phyloP scores from a whole-genome alignment of 306 rosid genomes.

The Amphicarpaea edgeworthii region DNA sequence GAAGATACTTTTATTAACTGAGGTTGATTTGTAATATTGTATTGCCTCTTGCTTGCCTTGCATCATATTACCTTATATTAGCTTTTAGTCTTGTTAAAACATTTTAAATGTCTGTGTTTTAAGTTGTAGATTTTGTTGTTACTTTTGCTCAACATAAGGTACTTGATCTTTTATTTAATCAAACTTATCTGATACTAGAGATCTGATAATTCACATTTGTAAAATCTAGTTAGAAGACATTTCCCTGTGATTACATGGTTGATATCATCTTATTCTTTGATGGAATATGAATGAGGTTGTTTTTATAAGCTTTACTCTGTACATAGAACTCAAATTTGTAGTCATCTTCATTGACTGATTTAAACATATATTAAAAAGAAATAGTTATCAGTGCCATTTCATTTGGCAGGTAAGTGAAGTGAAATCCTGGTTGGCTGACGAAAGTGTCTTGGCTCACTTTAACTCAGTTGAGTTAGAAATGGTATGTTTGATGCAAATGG shows the following conservation, averaged over 20 bases:
- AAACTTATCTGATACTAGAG: slow-evolving; percentile 29
- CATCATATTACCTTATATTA: slow-evolving; percentile 21
- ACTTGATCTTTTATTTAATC: slow-evolving; percentile 41
- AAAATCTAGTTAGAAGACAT: slow-evolving; percentile 32
- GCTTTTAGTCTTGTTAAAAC: slow-evolving; percentile 29
- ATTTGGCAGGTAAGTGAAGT: slow-evolving; percentile 64
- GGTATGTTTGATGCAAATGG: slow-evolving; percentile 59
- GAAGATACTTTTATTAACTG: slow-evolving; percentile 24
- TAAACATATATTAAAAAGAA: slow-evolving; percentile 14
- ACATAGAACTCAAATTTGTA: slow-evolving; percentile 30
- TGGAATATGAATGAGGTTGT: slow-evolving; percentile 33
- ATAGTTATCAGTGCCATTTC: slow-evolving; percentile 43
- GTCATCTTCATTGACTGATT: slow-evolving; percentile 27
- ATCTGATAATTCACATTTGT: slow-evolving; percentile 18
- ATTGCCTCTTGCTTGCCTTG: slow-evolving; percentile 17
- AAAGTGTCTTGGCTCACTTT: slow-evolving; percentile 72
- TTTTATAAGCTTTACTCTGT: slow-evolving; percentile 25
- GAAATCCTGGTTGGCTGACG: slow-evolving; percentile 87
- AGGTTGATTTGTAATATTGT: slow-evolving; percentile 38
- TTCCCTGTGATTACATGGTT: slow-evolving; percentile 8
- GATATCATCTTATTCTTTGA: slow-evolving; percentile 33
- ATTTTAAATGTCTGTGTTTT: slow-evolving; percentile 31
- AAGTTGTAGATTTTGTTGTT: slow-evolving; percentile 32
- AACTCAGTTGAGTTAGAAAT: slow-evolving; percentile 76
- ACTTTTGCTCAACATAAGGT: not conserved